Evolutionary conservation across 768 basidiomycete genomes (phyloP).

Genomic region (Psilocybe cubensis): DNA sequence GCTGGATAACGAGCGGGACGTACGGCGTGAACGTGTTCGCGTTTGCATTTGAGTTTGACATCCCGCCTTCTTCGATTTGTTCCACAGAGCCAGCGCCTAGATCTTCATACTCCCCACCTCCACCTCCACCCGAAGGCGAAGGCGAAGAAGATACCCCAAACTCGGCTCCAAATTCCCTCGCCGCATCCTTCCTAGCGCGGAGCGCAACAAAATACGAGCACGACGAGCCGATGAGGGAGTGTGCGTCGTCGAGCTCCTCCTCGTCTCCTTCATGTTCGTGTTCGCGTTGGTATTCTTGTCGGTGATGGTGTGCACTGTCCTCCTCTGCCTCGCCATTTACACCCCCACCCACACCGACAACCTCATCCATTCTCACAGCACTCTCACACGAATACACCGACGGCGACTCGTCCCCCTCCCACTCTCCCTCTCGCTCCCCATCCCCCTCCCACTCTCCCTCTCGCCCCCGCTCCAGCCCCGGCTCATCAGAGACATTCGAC

Average conservation of each 20-base stretch:
- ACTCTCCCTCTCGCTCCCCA: too few relatives aligned
- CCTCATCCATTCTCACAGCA: background rate
- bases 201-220: background rate
- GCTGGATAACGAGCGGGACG: background rate
- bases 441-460: too few relatives aligned
- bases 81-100: too few relatives aligned
- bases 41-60: too few relatives aligned
- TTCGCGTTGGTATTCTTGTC: too few relatives aligned
- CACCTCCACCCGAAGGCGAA: background rate
- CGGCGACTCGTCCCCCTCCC: background rate
- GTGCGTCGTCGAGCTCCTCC: background rate
- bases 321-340: background rate
- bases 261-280: background rate
- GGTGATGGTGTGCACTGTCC: too few relatives aligned
- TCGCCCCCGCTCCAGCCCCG: too few relatives aligned
- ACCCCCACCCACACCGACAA: background rate
- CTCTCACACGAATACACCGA: slow-evolving; percentile 13
- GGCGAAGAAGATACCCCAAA: too few relatives aligned
- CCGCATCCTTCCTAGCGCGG: background rate
- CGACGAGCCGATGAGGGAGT: background rate
- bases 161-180: too few relatives aligned
- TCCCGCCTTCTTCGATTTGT: too few relatives aligned
- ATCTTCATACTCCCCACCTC: background rate
- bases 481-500: background rate
- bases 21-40: background rate